Conservation (phyloP, 2,329 filamentous ascomycete species). For the Xylariaceae sp. region DNA sequence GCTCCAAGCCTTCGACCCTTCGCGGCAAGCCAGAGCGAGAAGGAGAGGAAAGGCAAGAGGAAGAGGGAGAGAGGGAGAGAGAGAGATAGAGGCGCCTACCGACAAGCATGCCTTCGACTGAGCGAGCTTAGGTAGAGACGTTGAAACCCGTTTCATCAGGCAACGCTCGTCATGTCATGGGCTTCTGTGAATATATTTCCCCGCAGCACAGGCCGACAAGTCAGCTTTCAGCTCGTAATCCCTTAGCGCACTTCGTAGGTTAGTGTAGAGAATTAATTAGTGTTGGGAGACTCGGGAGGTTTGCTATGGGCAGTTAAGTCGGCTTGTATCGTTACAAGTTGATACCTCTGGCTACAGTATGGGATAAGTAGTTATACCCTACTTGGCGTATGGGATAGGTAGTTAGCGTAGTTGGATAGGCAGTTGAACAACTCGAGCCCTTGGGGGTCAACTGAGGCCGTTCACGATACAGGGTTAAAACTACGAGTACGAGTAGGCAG, state of each 20-base stretch:
- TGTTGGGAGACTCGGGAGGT: neutral
- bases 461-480: neutral
- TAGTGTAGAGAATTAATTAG: neutral
- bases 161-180: constrained; percentile 16
- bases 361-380: neutral
- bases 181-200: constrained; percentile 4
- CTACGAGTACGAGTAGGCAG: neutral
- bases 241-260: neutral
- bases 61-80: neutral
- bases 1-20: constrained; percentile 2
- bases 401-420: neutral
- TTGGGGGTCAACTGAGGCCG: neutral
- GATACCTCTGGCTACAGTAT: neutral
- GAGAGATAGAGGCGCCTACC: neutral
- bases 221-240: constrained; percentile 7
- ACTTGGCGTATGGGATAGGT: neutral
- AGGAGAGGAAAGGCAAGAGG: neutral
- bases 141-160: constrained; percentile 6
- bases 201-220: constrained; percentile 13
- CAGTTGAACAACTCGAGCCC: neutral
- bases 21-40: neutral
- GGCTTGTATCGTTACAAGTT: neutral
- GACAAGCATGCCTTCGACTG: neutral
- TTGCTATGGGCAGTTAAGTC: neutral
- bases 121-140: neutral